Evolutionary conservation across 192 early-diverging fungal genomes (phyloP), one percentile per base, ranked within the genome.

Genomic region (Gamsiella multidivaricata): DNA sequence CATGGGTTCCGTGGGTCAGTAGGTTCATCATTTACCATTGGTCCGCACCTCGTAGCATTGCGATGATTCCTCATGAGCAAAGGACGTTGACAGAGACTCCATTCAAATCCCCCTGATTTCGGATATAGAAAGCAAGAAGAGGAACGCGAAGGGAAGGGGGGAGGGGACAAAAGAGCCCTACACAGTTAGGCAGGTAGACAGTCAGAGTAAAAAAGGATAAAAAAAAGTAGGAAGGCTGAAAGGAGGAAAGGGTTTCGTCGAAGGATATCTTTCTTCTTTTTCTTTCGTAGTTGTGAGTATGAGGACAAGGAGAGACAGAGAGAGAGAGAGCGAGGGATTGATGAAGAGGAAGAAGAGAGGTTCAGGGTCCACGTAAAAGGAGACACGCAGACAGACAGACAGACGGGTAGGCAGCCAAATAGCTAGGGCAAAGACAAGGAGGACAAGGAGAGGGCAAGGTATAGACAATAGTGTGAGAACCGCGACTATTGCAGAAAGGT

Each of bases 1-100:
- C n/a, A n/a, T n/a, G n/a, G n/a, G n/a, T n/a, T n/a, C n/a, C n/a
- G n/a, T n/a, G n/a, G n/a, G n/a, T n/a, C n/a, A n/a, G n/a, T n/a
- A n/a, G n/a, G n/a, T n/a, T n/a, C n/a, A n/a, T 1, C 45, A 37
- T 51, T 69, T 57, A 69, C 55, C 66, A 50, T 58, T 59, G 33
- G 66, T 69, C 25, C 36, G 45, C 47, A 59, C 56, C 47, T 58
- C 47, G 31, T 26, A 51, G 55, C 46, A 39, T 51, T 26, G 11
- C 22, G 42, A 33, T 33, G 45, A 17, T 34, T 34, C 42, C 42
- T 57, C 54, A 28, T 52, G 23, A 15, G 33, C 11, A 20, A 41
- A 23, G 26, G 36, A 18, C 18, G 50, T 34, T 52, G 36, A 14
- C 37, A 37, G 26, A 23, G 34, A 29, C 45, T 58, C 31, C 46